These are phyloP conservation scores for Cladosporium sp. DNA, from an alignment of 2,329 filamentous ascomycete genomes.

Conservation along the genomic window DNA sequence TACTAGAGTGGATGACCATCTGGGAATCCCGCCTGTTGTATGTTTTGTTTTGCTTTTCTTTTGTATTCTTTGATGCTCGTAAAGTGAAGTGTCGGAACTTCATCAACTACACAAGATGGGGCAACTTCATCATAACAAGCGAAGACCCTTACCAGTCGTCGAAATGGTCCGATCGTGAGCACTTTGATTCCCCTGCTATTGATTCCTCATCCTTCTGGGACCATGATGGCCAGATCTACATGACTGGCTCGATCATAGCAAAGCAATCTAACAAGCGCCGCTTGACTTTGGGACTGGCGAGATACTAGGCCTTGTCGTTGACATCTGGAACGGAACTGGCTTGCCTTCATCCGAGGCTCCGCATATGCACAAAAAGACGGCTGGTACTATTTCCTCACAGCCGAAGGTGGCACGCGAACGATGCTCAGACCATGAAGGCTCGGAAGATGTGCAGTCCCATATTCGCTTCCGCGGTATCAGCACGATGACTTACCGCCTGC, in stretches of 20 bases:
- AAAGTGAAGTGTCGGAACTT: too few species aligned
- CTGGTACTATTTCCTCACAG: slow-evolving; percentile 34
- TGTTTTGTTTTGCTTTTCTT: too few species aligned
- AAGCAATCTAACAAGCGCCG: slow-evolving; percentile 28
- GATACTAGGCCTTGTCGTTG: slow-evolving; percentile 24
- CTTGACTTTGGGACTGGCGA: slow-evolving; percentile 33
- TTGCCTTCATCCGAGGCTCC: slow-evolving; percentile 32
- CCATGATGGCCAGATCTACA: slow-evolving; percentile 51
- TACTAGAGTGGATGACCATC: too few species aligned
- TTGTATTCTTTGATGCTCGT: too few species aligned
- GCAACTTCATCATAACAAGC: slow-evolving; percentile 43
- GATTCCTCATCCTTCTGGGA: slow-evolving; percentile 57
- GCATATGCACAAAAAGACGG: slow-evolving; percentile 36
- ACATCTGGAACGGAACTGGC: slow-evolving; percentile 35
- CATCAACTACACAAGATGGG: slow-evolving; percentile 34
- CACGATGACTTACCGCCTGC: slow-evolving; percentile 18
- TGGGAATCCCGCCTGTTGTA: too few species aligned
- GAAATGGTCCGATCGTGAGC: slow-evolving; percentile 47
- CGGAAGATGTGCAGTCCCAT: slow-evolving; percentile 28
- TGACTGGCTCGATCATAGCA: slow-evolving; percentile 29
- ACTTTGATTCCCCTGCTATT: slow-evolving; percentile 45
- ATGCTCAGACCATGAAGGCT: slow-evolving; percentile 18
- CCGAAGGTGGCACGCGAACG: slow-evolving; percentile 36
- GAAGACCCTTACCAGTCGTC: slow-evolving; percentile 38
- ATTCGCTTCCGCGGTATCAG: slow-evolving; percentile 43